Percentiles rank a stretch among this genome's conserved stretches.
Evolutionary conservation across 2,329 filamentous ascomycete genomes (phyloP).

Genomic region (Botrytis galanthina): DNA sequence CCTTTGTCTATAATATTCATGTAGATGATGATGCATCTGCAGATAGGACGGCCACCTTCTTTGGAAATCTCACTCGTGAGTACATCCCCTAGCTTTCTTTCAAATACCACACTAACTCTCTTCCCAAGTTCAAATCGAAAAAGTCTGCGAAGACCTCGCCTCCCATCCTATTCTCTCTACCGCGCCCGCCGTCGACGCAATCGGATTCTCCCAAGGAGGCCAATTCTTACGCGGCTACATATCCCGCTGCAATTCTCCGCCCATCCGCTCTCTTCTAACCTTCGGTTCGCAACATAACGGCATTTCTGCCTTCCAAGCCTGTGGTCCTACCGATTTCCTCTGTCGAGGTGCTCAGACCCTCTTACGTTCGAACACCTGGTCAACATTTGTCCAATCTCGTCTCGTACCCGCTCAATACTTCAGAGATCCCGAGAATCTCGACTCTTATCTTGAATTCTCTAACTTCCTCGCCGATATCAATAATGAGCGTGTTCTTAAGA

Average conservation of each 20-base stretch:
- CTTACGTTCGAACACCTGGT: conserved; percentile 79
- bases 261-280: conserved; percentile 63
- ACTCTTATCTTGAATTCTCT: conserved; percentile 72
- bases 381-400: conserved; percentile 68
- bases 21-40: conserved; percentile 58
- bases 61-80: conserved; percentile 72
- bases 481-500: conserved; percentile 80
- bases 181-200: conserved; percentile 79
- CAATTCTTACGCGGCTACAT: conserved; percentile 92
- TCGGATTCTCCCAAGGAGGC: conserved; percentile 94
- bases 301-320: conserved; percentile 78
- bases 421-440: conserved; percentile 66
- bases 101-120: not conserved
- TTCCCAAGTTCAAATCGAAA: conserved; percentile 57
- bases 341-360: conserved; percentile 79
- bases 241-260: conserved; percentile 71
- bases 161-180: conserved; percentile 75
- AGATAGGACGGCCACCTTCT: conserved; percentile 83
- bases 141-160: conserved; percentile 76
- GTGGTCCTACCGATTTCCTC: conserved; percentile 69
- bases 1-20: conserved; percentile 76
- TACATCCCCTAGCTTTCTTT: not conserved
- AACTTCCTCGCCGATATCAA: conserved; percentile 96
- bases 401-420: conserved; percentile 96
- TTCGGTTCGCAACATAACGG: conserved; percentile 76